Evolutionary conservation across 306 rosid genomes (phyloP).

Genomic region (Coriaria nepalensis): DNA sequence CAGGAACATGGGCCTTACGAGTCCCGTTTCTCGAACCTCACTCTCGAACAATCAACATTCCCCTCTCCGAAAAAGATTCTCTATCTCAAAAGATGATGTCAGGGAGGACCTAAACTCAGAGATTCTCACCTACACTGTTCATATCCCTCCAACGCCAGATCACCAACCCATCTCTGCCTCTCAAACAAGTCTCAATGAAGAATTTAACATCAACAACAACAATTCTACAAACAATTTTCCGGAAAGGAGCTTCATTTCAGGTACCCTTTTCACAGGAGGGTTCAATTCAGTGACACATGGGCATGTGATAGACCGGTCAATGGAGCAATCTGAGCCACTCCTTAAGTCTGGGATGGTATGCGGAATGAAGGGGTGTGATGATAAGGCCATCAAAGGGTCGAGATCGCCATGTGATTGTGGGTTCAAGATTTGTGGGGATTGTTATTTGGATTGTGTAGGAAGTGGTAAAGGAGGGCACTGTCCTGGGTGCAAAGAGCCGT

Average conservation of each 20-base stretch:
- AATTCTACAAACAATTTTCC: conserved; percentile 1
- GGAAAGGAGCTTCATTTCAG: conserved; percentile 39
- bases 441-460: conserved; percentile 49
- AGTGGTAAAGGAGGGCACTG: conserved; percentile 47
- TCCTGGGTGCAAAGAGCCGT: conserved; percentile 69
- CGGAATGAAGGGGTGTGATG: conserved; percentile 65
- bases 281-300: conserved; percentile 68
- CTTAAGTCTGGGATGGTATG: conserved; percentile 32
- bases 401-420: conserved; percentile 53
- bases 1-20: conserved; percentile 58
- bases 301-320: conserved; percentile 48
- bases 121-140: conserved; percentile 59
- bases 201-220: conserved; percentile 11
- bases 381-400: conserved; percentile 28
- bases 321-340: conserved; percentile 11
- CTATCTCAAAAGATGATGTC: conserved; percentile 26
- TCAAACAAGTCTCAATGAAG: conserved; percentile 37
- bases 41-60: conserved; percentile 56
- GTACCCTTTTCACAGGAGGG: conserved; percentile 67
- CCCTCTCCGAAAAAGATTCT: conserved; percentile 37
- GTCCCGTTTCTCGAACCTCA: conserved; percentile 58
- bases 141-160: conserved; percentile 81
- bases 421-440: conserved; percentile 59
- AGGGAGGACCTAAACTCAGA: conserved; percentile 33
- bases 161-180: conserved; percentile 44